These are phyloP conservation scores for Fusarium multiceps DNA, from an alignment of 2,329 filamentous ascomycete genomes.

Conservation along the genomic window DNA sequence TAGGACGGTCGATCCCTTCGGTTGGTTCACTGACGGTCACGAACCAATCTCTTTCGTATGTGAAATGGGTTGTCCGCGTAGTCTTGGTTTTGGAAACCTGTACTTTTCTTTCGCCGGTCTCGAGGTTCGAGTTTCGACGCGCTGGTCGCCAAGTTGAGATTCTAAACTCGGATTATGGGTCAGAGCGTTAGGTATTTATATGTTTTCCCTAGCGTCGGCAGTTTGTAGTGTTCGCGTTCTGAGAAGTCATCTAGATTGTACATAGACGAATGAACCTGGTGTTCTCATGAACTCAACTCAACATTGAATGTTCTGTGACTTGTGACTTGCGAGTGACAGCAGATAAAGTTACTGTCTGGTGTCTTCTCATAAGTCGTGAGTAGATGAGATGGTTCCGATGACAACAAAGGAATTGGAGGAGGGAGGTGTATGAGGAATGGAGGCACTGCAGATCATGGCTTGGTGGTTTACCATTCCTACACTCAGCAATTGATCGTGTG, in stretches of 20 bases:
- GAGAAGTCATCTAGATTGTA: background rate
- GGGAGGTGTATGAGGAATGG: slow-evolving; percentile 9
- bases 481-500: background rate
- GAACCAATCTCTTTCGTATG: too few relatives aligned
- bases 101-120: background rate
- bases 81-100: too few relatives aligned
- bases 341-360: background rate
- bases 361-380: background rate
- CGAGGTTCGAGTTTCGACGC: background rate
- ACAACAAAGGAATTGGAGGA: background rate
- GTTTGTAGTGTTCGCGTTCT: background rate
- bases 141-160: background rate
- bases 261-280: background rate
- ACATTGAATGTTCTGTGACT: background rate
- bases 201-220: background rate
- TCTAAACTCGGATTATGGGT: background rate
- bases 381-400: background rate
- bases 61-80: too few relatives aligned
- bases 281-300: background rate
- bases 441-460: slow-evolving; percentile 4
- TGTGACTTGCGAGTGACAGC: background rate
- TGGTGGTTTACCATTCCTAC: background rate
- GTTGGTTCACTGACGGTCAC: background rate
- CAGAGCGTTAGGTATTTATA: background rate
- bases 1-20: background rate